phyloP scores from a whole-genome alignment of 2,329 filamentous ascomycete species.

The Chaetomium olivaceum region DNA sequence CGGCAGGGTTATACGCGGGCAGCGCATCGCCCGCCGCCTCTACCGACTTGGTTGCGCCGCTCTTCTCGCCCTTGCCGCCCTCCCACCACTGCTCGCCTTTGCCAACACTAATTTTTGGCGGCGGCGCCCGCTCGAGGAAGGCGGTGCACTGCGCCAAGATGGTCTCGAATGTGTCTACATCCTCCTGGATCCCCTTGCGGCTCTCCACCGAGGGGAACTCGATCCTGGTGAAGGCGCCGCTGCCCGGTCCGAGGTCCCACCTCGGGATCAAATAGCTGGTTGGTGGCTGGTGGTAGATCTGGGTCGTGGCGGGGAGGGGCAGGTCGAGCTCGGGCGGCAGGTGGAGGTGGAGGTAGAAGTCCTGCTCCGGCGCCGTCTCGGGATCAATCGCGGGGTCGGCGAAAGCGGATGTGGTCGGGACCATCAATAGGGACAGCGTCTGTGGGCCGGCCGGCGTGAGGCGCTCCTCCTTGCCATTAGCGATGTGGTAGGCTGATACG shows the following conservation, averaged over 20 bases:
- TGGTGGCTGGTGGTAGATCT: constrained; percentile 95
- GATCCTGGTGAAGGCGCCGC: constrained; percentile 88
- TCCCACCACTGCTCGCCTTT: constrained; percentile 37
- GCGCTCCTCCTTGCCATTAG: constrained; percentile 79
- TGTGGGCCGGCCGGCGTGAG: constrained; percentile 86
- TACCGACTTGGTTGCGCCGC: constrained; percentile 32
- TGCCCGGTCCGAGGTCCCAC: constrained; percentile 88
- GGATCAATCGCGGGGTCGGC: constrained; percentile 56
- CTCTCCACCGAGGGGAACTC: constrained; percentile 78
- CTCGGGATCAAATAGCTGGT: constrained; percentile 91
- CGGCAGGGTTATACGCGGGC: constrained; percentile 75
- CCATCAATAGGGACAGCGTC: constrained; percentile 92
- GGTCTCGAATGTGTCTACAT: constrained; percentile 94
- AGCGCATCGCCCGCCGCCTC: constrained; percentile 43
- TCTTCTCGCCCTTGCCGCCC: constrained; percentile 26
- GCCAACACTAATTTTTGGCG: constrained; percentile 47
- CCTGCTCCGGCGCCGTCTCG: constrained; percentile 67
- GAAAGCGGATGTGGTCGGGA: constrained; percentile 80
- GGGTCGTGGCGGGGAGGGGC: constrained; percentile 88
- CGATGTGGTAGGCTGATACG: constrained; percentile 88
- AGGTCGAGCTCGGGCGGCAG: constrained; percentile 93
- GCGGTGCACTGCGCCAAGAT: constrained; percentile 97
- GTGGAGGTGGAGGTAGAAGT: constrained; percentile 96
- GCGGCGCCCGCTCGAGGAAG: constrained; percentile 81
- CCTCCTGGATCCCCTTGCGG: constrained; percentile 78